A percentile compares a stretch with the other conserved stretches of the same genome.
phyloP scores from a whole-genome alignment of 768 basidiomycete genomes.

The Naematelia encephala region DNA sequence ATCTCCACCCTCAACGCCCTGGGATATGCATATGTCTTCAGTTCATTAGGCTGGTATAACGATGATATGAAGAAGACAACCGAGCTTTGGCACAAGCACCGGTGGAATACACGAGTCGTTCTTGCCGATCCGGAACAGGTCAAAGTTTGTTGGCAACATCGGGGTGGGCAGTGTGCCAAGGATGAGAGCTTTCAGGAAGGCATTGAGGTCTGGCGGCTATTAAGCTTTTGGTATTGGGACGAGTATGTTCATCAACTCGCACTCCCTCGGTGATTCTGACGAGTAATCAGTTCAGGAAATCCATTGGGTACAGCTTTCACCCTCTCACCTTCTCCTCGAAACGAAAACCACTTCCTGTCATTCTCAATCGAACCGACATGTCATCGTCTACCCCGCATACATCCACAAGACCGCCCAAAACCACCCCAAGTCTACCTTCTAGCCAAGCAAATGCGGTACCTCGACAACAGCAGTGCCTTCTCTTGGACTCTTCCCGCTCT shows the following conservation, averaged over 20 bases:
- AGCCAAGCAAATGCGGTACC: constrained; percentile 39
- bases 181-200: constrained; percentile 25
- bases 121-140: constrained; percentile 40
- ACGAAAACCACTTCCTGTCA: constrained; percentile 33
- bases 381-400: constrained; percentile 19
- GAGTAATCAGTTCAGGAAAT: constrained; percentile 21
- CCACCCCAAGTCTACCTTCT: constrained; percentile 37
- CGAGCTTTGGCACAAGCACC: constrained; percentile 26
- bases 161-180: constrained; percentile 25
- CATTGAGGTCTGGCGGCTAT: constrained; percentile 35
- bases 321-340: constrained; percentile 34
- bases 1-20: constrained; percentile 35
- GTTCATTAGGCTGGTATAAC: constrained; percentile 41
- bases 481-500: constrained; percentile 32
- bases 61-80: constrained; percentile 35
- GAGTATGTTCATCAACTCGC: constrained; percentile 21
- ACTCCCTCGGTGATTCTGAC: not conserved
- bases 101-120: constrained; percentile 30
- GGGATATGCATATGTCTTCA: constrained; percentile 38
- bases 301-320: constrained; percentile 38
- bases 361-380: constrained; percentile 44
- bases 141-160: constrained; percentile 21
- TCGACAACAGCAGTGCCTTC: constrained; percentile 19
- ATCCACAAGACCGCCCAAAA: constrained; percentile 1
- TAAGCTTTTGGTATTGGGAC: constrained; percentile 43